These are phyloP conservation scores for Laetiporus sulphureus DNA, from an alignment of 1,284 basidiomycete genomes.

Conservation along the genomic window DNA sequence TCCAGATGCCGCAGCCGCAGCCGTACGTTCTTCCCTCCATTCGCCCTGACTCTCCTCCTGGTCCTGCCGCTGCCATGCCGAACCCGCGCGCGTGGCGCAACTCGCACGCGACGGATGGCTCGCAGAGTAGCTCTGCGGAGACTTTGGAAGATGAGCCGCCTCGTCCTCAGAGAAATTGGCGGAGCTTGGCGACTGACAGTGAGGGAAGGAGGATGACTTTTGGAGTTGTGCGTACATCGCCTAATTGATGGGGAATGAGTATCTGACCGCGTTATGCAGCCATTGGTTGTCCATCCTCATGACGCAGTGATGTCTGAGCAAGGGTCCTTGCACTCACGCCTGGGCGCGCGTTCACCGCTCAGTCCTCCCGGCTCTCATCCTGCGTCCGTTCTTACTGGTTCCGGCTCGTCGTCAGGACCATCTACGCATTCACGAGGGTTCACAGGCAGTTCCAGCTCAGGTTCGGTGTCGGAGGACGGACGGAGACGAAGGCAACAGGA, in stretches of 20 bases:
- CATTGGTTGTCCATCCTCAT: slow-evolving; percentile 35
- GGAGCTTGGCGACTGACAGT: slow-evolving; percentile 34
- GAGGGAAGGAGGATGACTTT: slow-evolving; percentile 47
- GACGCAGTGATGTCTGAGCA: slow-evolving; percentile 41
- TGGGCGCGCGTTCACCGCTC: slow-evolving; percentile 37
- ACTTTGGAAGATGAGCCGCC: slow-evolving; percentile 62
- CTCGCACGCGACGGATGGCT: slow-evolving; percentile 21
- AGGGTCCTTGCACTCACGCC: slow-evolving; percentile 50
- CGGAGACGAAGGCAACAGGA: slow-evolving; percentile 21
- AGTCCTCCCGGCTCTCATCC: slow-evolving; percentile 47
- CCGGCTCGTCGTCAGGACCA: slow-evolving; percentile 43
- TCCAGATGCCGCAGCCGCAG: too few species aligned
- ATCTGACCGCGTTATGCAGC: too few species aligned
- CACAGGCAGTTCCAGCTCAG: slow-evolving; percentile 34
- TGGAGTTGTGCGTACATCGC: slow-evolving; percentile 35
- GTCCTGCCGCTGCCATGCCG: slow-evolving; percentile 31
- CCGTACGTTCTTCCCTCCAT: too few species aligned
- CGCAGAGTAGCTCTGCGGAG: slow-evolving; percentile 36
- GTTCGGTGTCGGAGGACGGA: slow-evolving; percentile 46
- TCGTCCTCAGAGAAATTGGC: slow-evolving; percentile 47
- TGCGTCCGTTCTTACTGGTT: slow-evolving; percentile 32
- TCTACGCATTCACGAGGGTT: slow-evolving; percentile 35
- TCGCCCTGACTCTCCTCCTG: slow-evolving; percentile 38
- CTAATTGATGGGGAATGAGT: not conserved
- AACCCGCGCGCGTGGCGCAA: slow-evolving; percentile 37